phyloP scores from a whole-genome alignment of 192 early-diverging fungal genomes.

The Umbelopsis isabellina region DNA sequence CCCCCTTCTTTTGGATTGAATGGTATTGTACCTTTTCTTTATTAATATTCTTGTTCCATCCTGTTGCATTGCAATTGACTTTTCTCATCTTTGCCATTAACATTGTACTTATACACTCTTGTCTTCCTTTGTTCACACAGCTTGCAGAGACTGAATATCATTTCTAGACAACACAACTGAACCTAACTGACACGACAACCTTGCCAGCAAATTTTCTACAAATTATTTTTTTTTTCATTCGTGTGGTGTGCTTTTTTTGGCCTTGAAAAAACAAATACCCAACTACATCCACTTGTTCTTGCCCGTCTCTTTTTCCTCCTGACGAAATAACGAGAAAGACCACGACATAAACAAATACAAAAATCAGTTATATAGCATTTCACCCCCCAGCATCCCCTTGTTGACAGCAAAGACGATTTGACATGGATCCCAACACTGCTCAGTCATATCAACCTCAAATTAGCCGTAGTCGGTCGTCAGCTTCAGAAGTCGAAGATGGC shows the following conservation, averaged over 20 bases:
- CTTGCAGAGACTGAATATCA: too few relatives aligned
- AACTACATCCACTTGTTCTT: not conserved
- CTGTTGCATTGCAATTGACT: not conserved
- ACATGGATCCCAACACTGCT: constrained; percentile 12
- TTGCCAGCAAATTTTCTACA: too few relatives aligned
- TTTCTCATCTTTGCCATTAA: not conserved
- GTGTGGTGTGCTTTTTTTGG: too few relatives aligned
- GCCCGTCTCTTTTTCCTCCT: not conserved
- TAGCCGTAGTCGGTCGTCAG: constrained; percentile 9
- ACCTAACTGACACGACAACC: too few relatives aligned
- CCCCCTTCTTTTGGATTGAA: constrained; percentile 19
- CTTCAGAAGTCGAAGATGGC: not conserved
- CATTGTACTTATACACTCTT: too few relatives aligned
- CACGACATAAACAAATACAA: constrained; percentile 4
- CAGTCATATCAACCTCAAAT: constrained; percentile 9
- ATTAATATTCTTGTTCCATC: not conserved
- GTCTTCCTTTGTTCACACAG: too few relatives aligned
- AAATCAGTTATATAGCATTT: not conserved
- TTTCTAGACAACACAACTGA: too few relatives aligned
- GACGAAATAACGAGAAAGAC: not conserved
- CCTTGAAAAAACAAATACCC: not conserved
- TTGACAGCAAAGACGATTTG: not conserved
- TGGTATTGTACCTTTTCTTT: constrained; percentile 6
- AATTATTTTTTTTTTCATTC: too few relatives aligned
- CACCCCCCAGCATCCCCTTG: not conserved